Conservation (phyloP, 208 protist genomes). For the Leishmania amazonensis region DNA sequence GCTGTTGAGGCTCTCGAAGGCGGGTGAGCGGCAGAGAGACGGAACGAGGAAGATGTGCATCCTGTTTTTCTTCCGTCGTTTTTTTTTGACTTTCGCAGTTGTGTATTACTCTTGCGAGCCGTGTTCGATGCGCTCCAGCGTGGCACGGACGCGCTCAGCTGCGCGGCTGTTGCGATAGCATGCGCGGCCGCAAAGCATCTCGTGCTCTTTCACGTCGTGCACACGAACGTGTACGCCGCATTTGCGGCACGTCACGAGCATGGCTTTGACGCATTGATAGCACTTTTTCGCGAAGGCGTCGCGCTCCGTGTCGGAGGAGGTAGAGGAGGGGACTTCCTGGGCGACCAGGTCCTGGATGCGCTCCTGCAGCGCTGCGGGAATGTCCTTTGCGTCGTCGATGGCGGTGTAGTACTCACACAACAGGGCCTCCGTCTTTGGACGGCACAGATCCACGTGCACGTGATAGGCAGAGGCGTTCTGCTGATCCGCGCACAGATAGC, state of each 20-base stretch:
- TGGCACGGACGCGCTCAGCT: conserved; percentile 35
- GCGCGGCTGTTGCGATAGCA: conserved; percentile 52
- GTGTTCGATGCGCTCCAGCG: conserved; percentile 35
- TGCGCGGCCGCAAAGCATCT: conserved; percentile 54
- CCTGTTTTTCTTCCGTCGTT: not conserved
- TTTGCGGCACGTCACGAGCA: conserved; percentile 63
- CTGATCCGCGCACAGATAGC: conserved; percentile 74
- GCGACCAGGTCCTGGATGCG: conserved; percentile 18
- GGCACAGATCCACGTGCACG: conserved; percentile 62
- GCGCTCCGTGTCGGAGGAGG: conserved; percentile 26
- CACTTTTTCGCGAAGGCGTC: conserved; percentile 37
- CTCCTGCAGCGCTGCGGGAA: conserved; percentile 21
- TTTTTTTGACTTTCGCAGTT: not conserved
- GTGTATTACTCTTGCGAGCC: conserved; percentile 9
- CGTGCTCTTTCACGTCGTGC: conserved; percentile 76
- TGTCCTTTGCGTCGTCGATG: conserved; percentile 6
- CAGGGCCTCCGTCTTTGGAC: conserved; percentile 34
- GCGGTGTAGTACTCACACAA: conserved; percentile 35
- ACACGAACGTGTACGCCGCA: conserved; percentile 59
- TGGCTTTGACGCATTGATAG: conserved; percentile 58
- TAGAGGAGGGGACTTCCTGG: conserved; percentile 28
- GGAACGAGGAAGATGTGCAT: not conserved
- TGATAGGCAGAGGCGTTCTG: conserved; percentile 48
- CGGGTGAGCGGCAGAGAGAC: not conserved
- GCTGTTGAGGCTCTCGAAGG: not conserved